These are phyloP conservation scores for Antarctomyces pellizariae DNA, from an alignment of 495 filamentous ascomycete species.

Conservation along the genomic window DNA sequence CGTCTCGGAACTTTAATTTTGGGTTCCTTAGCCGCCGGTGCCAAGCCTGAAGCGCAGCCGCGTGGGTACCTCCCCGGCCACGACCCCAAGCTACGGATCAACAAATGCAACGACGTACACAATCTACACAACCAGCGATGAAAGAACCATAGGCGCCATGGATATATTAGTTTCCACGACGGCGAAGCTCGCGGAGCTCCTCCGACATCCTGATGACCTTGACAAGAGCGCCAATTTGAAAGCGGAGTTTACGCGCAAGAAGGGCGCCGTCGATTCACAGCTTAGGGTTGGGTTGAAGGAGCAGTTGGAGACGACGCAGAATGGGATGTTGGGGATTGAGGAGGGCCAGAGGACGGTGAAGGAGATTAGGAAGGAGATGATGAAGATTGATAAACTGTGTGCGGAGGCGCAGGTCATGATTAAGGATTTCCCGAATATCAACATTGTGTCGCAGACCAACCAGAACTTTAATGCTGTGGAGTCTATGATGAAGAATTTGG, in stretches of 20 bases:
- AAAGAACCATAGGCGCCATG: no score
- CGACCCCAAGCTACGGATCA: no score
- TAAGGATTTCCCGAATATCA: conserved; percentile 89
- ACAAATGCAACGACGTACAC: no score
- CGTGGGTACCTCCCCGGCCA: no score
- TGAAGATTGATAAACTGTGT: conserved; percentile 94
- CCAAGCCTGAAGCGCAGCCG: no score
- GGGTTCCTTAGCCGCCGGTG: no score
- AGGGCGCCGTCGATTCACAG: conserved; percentile 68
- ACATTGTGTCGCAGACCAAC: conserved; percentile 78
- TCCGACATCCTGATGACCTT: conserved; percentile 59
- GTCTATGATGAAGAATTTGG: conserved; percentile 72
- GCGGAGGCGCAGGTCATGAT: conserved; percentile 92
- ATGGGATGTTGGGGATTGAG: conserved; percentile 62
- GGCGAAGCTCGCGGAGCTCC: conserved; percentile 50
- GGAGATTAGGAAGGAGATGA: conserved; percentile 88
- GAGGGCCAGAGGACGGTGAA: conserved; percentile 76
- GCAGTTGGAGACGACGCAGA: conserved; percentile 78
- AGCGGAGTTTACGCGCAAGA: conserved; percentile 86
- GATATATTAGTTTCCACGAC: no score
- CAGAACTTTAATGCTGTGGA: conserved; percentile 82
- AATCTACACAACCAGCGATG: conserved; percentile 2
- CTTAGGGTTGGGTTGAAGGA: conserved; percentile 69
- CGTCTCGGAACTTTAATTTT: no score
- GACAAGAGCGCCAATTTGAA: conserved; percentile 84